Evolutionary conservation across 805 yeast genomes (phyloP).

Genomic region (Metschnikowia matae): DNA sequence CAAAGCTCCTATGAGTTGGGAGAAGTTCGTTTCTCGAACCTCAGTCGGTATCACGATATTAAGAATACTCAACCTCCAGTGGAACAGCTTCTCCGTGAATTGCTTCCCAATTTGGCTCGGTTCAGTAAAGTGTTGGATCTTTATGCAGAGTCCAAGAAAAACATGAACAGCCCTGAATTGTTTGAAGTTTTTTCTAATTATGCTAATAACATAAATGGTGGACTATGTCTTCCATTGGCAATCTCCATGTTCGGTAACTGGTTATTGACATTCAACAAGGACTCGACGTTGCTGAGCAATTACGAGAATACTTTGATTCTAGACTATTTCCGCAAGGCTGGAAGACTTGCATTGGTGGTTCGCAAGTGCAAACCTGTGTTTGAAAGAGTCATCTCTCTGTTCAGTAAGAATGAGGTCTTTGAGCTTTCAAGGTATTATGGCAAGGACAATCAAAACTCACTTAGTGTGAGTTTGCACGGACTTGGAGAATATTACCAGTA

Average conservation of each 20-base stretch:
- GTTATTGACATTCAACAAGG: constrained; percentile 20
- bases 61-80: not conserved
- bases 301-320: constrained; percentile 21
- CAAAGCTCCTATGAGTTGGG: constrained; percentile 20
- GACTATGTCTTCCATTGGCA: constrained; percentile 20
- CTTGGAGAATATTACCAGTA: constrained; percentile 21
- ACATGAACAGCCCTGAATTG: constrained; percentile 15
- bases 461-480: constrained; percentile 16
- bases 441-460: constrained; percentile 18
- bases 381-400: constrained; percentile 2
- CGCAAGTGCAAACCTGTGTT: constrained; percentile 11
- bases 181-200: constrained; percentile 17
- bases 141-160: constrained; percentile 15
- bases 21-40: constrained; percentile 17
- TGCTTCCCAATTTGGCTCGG: constrained; percentile 8
- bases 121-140: constrained; percentile 17
- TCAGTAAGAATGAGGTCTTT: constrained; percentile 2
- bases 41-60: constrained; percentile 11
- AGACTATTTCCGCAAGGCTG: constrained; percentile 20
- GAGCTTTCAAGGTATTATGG: constrained; percentile 12
- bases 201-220: constrained; percentile 14
- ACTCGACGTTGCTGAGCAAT: constrained; percentile 13
- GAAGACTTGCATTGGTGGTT: constrained; percentile 18
- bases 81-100: constrained; percentile 4
- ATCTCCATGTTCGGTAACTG: constrained; percentile 25